Conservation (phyloP, 2,329 filamentous ascomycete genomes). For the Stemphylium lycopersici region DNA sequence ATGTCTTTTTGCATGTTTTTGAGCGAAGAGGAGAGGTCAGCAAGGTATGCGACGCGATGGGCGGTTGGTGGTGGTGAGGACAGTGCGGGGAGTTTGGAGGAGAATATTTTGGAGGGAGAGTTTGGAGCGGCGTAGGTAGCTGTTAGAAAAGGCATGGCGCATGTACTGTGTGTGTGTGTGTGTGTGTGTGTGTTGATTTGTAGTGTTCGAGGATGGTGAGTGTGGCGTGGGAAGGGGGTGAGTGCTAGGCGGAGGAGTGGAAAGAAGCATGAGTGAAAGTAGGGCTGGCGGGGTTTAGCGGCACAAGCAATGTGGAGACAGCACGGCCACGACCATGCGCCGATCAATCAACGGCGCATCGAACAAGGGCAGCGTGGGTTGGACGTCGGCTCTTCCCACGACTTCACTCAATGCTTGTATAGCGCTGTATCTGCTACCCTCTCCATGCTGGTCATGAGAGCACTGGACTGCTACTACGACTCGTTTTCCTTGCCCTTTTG, state of each 20-base stretch:
- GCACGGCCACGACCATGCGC: conserved; percentile 8
- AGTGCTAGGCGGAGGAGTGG: background rate
- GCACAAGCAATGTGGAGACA: conserved; percentile 2
- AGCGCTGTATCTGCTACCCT: conserved; percentile 4
- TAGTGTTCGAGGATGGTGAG: too few relatives aligned
- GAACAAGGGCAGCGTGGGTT: background rate
- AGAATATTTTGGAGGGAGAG: conserved; percentile 36
- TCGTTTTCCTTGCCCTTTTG: background rate
- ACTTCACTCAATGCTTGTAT: conserved; percentile 1
- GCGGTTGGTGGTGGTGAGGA: conserved; percentile 40
- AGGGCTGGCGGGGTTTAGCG: conserved; percentile 10
- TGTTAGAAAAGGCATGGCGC: conserved; percentile 48
- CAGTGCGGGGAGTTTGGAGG: conserved; percentile 29
- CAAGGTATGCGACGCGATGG: conserved; percentile 66
- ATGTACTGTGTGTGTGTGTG: background rate
- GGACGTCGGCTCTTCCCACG: conserved; percentile 10
- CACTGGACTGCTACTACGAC: background rate
- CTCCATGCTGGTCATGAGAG: conserved; percentile 35
- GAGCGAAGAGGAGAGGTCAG: conserved; percentile 63
- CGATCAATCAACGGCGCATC: conserved; percentile 7
- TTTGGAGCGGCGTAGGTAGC: conserved; percentile 63
- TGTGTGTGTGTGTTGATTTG: background rate
- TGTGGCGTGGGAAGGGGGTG: background rate
- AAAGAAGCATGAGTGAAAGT: background rate
- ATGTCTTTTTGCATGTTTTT: conserved; percentile 67